These are phyloP conservation scores for Camellia lanceoleosa DNA, from an alignment of 148 eudicot species.

Conservation along the genomic window DNA sequence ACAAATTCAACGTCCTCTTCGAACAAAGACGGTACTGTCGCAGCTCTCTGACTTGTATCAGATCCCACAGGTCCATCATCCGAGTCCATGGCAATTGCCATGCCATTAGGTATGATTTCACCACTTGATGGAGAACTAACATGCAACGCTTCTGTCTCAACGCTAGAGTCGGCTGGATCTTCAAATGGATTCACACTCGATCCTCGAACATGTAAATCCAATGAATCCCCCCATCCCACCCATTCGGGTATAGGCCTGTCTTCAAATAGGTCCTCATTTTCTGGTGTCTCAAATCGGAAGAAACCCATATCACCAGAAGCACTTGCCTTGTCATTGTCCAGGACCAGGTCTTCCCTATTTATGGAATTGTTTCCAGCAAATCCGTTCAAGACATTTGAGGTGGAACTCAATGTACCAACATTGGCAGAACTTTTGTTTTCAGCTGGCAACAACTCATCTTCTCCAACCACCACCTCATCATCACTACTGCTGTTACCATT, in stretches of 20 bases:
- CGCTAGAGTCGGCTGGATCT: slow-evolving; percentile 31
- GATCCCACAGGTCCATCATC: slow-evolving; percentile 27
- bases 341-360: slow-evolving; percentile 12
- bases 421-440: slow-evolving; percentile 37
- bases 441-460: slow-evolving; percentile 54
- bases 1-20: slow-evolving; percentile 98
- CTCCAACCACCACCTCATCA: slow-evolving; percentile 91
- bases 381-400: slow-evolving; percentile 24
- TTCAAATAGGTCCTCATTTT: slow-evolving; percentile 36
- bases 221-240: slow-evolving; percentile 72
- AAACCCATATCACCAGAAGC: slow-evolving; percentile 35
- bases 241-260: slow-evolving; percentile 75
- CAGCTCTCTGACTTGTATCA: slow-evolving; percentile 38
- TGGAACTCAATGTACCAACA: slow-evolving; percentile 28
- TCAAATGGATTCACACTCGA: slow-evolving; percentile 67
- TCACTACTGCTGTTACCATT: slow-evolving; percentile 76
- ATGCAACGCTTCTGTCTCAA: slow-evolving; percentile 19
- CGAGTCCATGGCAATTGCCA: slow-evolving; percentile 24
- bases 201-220: slow-evolving; percentile 51
- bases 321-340: slow-evolving; percentile 23
- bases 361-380: slow-evolving; percentile 17
- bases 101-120: slow-evolving; percentile 46
- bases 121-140: slow-evolving; percentile 30
- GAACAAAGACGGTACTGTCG: slow-evolving; percentile 66
- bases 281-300: slow-evolving; percentile 48